Evolutionary conservation across 768 basidiomycete genomes (phyloP).

Genomic region (Chlorophyllum brunneum): DNA sequence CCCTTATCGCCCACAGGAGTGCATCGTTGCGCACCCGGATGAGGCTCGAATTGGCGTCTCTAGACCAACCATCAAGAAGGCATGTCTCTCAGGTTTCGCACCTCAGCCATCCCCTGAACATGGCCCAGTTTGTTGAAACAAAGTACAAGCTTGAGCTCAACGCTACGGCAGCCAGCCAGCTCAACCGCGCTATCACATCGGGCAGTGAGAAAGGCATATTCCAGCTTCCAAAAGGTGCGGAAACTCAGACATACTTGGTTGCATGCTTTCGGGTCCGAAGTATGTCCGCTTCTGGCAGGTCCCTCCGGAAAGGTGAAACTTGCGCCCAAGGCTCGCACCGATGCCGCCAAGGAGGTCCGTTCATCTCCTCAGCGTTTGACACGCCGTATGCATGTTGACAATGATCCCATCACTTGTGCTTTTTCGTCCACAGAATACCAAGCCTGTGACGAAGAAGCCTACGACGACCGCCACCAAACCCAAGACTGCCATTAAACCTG

Average conservation of each 20-base stretch:
- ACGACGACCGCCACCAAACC: slow-evolving; percentile 14
- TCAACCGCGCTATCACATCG: slow-evolving; percentile 74
- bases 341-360: slow-evolving; percentile 50
- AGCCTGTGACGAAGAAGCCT: slow-evolving; percentile 39
- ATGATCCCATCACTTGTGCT: slow-evolving; percentile 13
- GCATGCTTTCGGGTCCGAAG: background rate
- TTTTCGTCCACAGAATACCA: slow-evolving; percentile 33
- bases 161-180: slow-evolving; percentile 66
- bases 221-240: slow-evolving; percentile 45
- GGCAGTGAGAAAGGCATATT: slow-evolving; percentile 48
- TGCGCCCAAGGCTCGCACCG: slow-evolving; percentile 58
- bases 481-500: slow-evolving; percentile 18
- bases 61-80: slow-evolving; percentile 80
- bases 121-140: slow-evolving; percentile 68
- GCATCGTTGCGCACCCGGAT: slow-evolving; percentile 66
- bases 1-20: slow-evolving; percentile 44
- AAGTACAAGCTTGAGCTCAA: slow-evolving; percentile 79
- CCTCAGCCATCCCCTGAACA: slow-evolving; percentile 13
- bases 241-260: background rate
- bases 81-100: slow-evolving; percentile 21
- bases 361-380: background rate
- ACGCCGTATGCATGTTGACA: slow-evolving; percentile 11
- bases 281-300: slow-evolving; percentile 21
- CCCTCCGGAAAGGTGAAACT: slow-evolving; percentile 54
- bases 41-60: slow-evolving; percentile 77